Conservation (phyloP, 805 yeast genomes). For the Wilhelminamyces savonicus region DNA sequence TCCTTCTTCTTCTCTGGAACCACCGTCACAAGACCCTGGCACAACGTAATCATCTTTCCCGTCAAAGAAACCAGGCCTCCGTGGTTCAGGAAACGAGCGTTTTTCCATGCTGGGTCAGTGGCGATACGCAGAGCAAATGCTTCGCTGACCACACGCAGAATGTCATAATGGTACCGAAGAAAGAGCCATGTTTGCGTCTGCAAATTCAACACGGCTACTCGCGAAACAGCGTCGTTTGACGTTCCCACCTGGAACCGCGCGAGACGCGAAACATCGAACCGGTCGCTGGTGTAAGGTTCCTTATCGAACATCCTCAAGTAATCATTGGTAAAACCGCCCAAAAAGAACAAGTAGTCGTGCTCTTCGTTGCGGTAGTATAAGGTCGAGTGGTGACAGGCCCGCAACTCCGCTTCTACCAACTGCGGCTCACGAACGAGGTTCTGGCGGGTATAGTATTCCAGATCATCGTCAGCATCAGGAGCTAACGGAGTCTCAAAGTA, state of each 20-base stretch:
- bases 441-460: constrained; percentile 13
- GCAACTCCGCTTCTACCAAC: constrained; percentile 32
- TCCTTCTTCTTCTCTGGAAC: constrained; percentile 27
- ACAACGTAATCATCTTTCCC: constrained; percentile 29
- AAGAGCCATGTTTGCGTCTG: constrained; percentile 38
- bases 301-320: constrained; percentile 26
- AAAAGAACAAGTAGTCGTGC: constrained; percentile 27
- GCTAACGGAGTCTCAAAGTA: constrained; percentile 21
- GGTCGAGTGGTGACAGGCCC: constrained; percentile 37
- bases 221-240: constrained; percentile 20
- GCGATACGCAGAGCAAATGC: constrained; percentile 12
- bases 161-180: constrained; percentile 26
- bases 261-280: constrained; percentile 29
- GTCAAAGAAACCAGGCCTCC: constrained; percentile 28
- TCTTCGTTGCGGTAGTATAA: constrained; percentile 26
- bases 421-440: constrained; percentile 19
- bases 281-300: constrained; percentile 22
- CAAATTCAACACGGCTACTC: constrained; percentile 31
- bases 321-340: constrained; percentile 36
- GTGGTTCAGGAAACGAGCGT: constrained; percentile 22
- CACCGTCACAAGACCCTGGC: constrained; percentile 29
- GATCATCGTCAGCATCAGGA: constrained; percentile 26
- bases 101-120: constrained; percentile 14
- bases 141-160: constrained; percentile 17
- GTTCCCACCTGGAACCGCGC: constrained; percentile 22